phyloP scores from a whole-genome alignment of 345 rosid species.

The Gossypium mustelinum region DNA sequence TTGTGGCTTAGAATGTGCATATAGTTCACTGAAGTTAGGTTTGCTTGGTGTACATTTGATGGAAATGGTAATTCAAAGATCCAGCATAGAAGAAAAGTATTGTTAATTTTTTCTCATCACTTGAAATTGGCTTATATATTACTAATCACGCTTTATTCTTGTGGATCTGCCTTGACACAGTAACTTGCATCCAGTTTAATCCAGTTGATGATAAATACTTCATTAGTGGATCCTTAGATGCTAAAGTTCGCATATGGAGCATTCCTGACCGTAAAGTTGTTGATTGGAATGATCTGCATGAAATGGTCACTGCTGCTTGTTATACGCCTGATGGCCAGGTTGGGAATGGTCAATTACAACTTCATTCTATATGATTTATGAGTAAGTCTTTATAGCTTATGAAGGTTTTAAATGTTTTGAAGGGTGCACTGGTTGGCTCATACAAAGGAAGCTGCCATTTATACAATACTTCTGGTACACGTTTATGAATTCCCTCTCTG shows the following conservation, averaged over 20 bases:
- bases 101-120: background rate
- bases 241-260: constrained; percentile 96
- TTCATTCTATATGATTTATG: background rate
- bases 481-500: constrained; percentile 6
- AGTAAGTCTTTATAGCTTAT: constrained; percentile 13
- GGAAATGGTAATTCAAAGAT: background rate
- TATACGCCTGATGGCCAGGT: constrained; percentile 99
- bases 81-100: background rate
- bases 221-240: constrained; percentile 97
- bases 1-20: background rate
- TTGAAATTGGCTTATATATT: background rate
- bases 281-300: constrained; percentile 95
- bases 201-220: constrained; percentile 94
- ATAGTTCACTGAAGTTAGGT: background rate
- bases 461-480: constrained; percentile 64
- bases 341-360: background rate
- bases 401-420: constrained; percentile 30
- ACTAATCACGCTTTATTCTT: constrained; percentile 15
- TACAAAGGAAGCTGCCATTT: constrained; percentile 85
- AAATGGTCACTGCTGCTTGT: constrained; percentile 98
- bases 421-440: constrained; percentile 94
- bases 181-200: constrained; percentile 98
- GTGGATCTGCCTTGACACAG: constrained; percentile 44
- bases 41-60: background rate
- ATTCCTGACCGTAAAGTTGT: constrained; percentile 89